Conservation (phyloP, 192 early-diverging fungal genomes). For the Coemansia biformis region DNA sequence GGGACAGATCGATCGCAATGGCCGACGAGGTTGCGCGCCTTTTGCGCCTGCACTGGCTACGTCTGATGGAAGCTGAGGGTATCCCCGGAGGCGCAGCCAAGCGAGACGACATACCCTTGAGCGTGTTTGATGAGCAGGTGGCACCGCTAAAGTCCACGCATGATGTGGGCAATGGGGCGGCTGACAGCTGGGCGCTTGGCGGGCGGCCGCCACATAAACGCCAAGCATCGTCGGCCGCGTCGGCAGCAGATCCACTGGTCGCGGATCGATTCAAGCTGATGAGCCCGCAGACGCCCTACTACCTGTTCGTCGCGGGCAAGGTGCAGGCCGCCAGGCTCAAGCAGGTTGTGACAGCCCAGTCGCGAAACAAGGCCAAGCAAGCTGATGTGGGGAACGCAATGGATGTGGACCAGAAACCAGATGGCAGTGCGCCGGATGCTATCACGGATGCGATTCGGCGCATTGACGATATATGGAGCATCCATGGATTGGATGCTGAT, state of each 20-base stretch:
- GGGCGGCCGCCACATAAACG: no score
- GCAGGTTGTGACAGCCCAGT: slow-evolving; percentile 19
- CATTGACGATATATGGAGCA: slow-evolving; percentile 39
- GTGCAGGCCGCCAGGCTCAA: slow-evolving; percentile 44
- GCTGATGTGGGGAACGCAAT: no score
- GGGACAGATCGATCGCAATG: slow-evolving; percentile 26
- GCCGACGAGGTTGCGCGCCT: slow-evolving; percentile 37
- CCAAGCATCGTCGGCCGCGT: neutral
- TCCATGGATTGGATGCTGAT: slow-evolving; percentile 11
- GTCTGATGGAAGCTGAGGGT: slow-evolving; percentile 7
- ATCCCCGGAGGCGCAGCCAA: neutral
- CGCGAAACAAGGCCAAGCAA: neutral
- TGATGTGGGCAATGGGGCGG: no score
- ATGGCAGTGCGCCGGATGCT: neutral
- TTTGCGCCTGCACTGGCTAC: slow-evolving; percentile 37
- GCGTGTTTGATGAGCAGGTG: slow-evolving; percentile 7
- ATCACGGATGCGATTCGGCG: slow-evolving; percentile 21
- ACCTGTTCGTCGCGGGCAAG: slow-evolving; percentile 46
- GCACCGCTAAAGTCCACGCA: no score
- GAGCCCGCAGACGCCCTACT: slow-evolving; percentile 48
- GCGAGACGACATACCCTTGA: slow-evolving; percentile 1
- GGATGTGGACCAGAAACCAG: neutral
- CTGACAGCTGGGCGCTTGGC: slow-evolving; percentile 1
- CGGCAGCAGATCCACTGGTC: slow-evolving; percentile 15
- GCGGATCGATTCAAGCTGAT: slow-evolving; percentile 46